These are phyloP conservation scores for Yamadazyma sp. DNA, from an alignment of 805 yeast species.

Conservation along the genomic window DNA sequence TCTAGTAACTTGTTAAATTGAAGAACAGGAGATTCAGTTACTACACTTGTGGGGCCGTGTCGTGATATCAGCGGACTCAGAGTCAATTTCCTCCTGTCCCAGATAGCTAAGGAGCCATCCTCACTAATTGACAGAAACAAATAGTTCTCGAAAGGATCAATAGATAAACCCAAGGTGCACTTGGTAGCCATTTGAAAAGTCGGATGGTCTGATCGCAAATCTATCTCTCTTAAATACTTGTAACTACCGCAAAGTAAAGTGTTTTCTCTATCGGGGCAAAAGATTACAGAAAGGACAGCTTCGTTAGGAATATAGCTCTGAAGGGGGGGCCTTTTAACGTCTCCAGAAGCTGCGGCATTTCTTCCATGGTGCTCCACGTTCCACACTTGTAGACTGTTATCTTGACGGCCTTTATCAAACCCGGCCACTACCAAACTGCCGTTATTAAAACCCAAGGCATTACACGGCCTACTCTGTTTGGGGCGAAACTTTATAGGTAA, in stretches of 20 bases:
- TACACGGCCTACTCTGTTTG: slow-evolving; percentile 71
- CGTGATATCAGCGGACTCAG: slow-evolving; percentile 23
- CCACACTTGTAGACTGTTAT: slow-evolving; percentile 77
- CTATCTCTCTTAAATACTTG: slow-evolving; percentile 76
- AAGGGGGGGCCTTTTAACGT: slow-evolving; percentile 44
- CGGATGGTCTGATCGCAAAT: slow-evolving; percentile 63
- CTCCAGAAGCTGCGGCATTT: not conserved
- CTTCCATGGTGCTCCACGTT: slow-evolving; percentile 52
- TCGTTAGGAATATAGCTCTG: slow-evolving; percentile 69
- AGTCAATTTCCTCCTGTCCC: slow-evolving; percentile 70
- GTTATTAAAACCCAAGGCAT: slow-evolving; percentile 66
- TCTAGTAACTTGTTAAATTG: slow-evolving; percentile 64
- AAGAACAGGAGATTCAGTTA: slow-evolving; percentile 54
- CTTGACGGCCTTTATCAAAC: slow-evolving; percentile 74
- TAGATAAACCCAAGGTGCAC: slow-evolving; percentile 63
- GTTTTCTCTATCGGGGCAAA: slow-evolving; percentile 52
- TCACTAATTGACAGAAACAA: slow-evolving; percentile 76
- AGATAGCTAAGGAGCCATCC: slow-evolving; percentile 79
- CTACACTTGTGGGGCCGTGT: not conserved
- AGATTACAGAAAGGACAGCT: slow-evolving; percentile 65
- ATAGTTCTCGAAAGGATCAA: slow-evolving; percentile 67
- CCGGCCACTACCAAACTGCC: slow-evolving; percentile 73
- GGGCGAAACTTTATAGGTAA: slow-evolving; percentile 50
- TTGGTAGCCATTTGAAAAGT: slow-evolving; percentile 74
- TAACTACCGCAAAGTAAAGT: slow-evolving; percentile 71